Percentiles rank a stretch among this genome's conserved stretches.
Evolutionary conservation across 1,139 yeast genomes (phyloP).

Genomic region (Sugiyamaella neomexicana): DNA sequence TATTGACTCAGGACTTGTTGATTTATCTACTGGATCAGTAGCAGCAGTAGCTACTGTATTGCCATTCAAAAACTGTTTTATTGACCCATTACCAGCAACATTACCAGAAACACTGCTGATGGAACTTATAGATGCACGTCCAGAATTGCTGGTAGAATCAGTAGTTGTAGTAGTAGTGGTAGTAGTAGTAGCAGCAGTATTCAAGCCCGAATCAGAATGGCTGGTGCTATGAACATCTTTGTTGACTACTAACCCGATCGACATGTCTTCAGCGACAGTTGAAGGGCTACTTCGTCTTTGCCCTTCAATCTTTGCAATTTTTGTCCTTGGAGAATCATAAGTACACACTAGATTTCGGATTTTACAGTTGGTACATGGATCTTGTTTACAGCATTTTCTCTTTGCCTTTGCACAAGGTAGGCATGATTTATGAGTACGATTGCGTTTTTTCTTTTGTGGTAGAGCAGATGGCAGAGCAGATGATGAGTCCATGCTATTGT

Average conservation of each 20-base stretch:
- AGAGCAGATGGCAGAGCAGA: not conserved
- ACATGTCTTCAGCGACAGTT: not conserved
- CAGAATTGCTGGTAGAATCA: not conserved
- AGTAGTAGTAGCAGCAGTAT: too few species aligned
- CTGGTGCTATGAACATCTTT: not conserved
- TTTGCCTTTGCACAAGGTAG: conserved; percentile 27
- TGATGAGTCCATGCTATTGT: not conserved
- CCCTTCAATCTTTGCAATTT: not conserved
- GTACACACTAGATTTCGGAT: conserved; percentile 26
- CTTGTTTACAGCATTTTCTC: conserved; percentile 26
- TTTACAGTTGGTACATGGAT: conserved; percentile 27
- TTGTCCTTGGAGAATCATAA: conserved; percentile 18
- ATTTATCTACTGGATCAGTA: not conserved
- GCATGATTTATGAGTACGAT: conserved; percentile 26
- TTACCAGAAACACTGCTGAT: not conserved
- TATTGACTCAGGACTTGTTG: conserved; percentile 6
- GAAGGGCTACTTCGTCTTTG: conserved; percentile 3
- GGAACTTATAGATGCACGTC: not conserved
- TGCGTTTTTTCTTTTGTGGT: conserved; percentile 17
- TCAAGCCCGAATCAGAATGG: too few species aligned
- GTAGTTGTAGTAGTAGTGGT: too few species aligned
- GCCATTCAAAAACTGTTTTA: not conserved
- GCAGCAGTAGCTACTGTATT: not conserved
- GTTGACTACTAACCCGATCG: not conserved
- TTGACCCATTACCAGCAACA: not conserved